phyloP scores from a whole-genome alignment of 2,329 filamentous ascomycete species.

The Nemania abortiva region DNA sequence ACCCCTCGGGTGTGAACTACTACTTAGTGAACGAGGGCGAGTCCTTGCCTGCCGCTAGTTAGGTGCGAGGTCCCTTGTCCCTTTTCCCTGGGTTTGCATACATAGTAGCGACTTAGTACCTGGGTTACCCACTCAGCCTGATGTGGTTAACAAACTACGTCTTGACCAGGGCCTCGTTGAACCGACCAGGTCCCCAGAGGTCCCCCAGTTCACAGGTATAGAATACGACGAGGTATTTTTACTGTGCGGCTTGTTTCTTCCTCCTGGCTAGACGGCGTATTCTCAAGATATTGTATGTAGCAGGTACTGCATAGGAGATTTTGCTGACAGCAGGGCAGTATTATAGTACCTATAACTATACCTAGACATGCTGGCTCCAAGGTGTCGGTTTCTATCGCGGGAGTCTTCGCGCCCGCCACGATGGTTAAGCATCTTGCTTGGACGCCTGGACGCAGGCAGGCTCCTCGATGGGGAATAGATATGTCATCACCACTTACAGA shows the following conservation, averaged over 20 bases:
- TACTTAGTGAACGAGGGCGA: constrained; percentile 1
- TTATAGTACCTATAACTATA: constrained; percentile 2
- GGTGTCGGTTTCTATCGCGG: not conserved
- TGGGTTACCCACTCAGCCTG: constrained; percentile 34
- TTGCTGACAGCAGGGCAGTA: constrained; percentile 3
- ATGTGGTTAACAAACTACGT: constrained; percentile 26
- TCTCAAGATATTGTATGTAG: constrained; percentile 9
- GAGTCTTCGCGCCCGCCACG: not conserved
- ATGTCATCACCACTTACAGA: constrained; percentile 6
- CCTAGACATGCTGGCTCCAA: not conserved
- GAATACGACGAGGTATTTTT: constrained; percentile 22
- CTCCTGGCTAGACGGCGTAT: constrained; percentile 8
- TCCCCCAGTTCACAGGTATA: constrained; percentile 10
- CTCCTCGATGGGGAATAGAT: constrained; percentile 11
- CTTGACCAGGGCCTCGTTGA: constrained; percentile 20
- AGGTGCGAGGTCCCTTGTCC: constrained; percentile 18
- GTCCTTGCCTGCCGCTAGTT: constrained; percentile 28
- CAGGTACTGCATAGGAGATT: not conserved
- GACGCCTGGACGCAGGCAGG: not conserved
- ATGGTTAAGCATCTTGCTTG: constrained; percentile 1
- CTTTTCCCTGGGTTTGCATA: constrained; percentile 14
- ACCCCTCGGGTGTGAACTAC: constrained; percentile 25
- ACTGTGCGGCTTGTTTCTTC: constrained; percentile 25
- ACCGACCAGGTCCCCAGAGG: constrained; percentile 16
- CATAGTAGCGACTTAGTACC: too few species aligned